A percentile compares a stretch with the other conserved stretches of the same genome.
Conservation (phyloP, 2,329 filamentous ascomycete genomes). For the Aspergillus aculeatinus region DNA sequence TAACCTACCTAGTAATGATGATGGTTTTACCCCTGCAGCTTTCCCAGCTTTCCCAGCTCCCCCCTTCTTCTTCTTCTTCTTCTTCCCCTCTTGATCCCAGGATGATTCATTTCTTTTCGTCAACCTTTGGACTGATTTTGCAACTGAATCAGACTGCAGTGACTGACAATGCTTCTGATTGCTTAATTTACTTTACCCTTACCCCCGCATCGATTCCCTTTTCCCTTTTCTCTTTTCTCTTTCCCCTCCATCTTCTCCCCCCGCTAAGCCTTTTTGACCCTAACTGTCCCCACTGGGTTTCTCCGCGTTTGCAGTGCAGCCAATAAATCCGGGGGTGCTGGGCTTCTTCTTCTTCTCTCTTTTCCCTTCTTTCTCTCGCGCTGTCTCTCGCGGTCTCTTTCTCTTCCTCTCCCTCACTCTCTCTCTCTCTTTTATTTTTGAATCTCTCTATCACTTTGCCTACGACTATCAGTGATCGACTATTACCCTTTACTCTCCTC, state of each 20-base stretch:
- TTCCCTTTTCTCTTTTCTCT: no score
- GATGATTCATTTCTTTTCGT: neutral
- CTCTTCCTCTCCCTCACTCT: slow-evolving; percentile 4
- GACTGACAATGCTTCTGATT: no score
- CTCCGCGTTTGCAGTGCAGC: slow-evolving; percentile 24
- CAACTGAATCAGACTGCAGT: no score
- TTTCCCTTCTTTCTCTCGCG: slow-evolving; percentile 12
- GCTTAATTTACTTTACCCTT: no score
- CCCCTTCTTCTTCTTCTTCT: no score
- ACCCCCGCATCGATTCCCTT: neutral
- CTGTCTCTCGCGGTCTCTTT: slow-evolving; percentile 2
- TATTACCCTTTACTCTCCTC: neutral
- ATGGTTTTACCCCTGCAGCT: neutral
- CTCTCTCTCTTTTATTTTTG: slow-evolving; percentile 4
- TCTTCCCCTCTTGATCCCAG: neutral
- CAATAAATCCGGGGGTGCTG: slow-evolving; percentile 15
- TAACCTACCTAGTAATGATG: neutral
- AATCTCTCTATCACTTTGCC: neutral
- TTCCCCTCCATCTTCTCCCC: neutral
- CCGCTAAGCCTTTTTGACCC: neutral
- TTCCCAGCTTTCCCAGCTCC: neutral
- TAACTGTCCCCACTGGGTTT: slow-evolving; percentile 8
- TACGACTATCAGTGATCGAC: no score
- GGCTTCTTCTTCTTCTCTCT: slow-evolving; percentile 5
- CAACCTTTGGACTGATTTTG: no score